Evolutionary conservation across 257 asterid species (phyloP), one percentile per base, ranked within the genome.

Genomic region (Solanum chaucha): DNA sequence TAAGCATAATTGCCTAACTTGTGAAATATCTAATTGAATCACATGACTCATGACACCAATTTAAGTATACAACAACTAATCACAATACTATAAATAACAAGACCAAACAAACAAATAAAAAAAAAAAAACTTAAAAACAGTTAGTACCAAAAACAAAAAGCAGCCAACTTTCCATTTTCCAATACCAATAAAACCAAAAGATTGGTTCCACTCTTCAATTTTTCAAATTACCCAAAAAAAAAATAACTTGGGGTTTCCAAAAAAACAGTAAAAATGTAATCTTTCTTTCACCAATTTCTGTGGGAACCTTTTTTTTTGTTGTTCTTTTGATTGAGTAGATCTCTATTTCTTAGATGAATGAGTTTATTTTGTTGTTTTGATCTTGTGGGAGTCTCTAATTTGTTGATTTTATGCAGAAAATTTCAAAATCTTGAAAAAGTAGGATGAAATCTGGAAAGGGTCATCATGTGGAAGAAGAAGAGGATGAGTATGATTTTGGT

Each of bases 401-500:
- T 55, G 83, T 86, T 64, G 70, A 51, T 89, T 88, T 89, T 87
- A 61, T 81, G 89, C 92, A 88, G 92, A 73, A 84, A 77, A 86
- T 85, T 55, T 78, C 28, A 85, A 51, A 86, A 87, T 92, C 80
- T 91, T 87, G 88, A 64, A 48, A 65, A 58, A 78, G 13, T 30
- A 81, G 1, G 22, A 90, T 96, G 99, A 94, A 94, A 92, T 90
- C 98, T 70, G 98, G 94, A 35, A 96, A 93, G 90, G 90, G 90
- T 87, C 95, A 91, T 88, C 92, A 90, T 61, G 98, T 91, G 84
- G 99, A 95, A 70, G 97, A 96, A 74, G 98, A 94, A 32, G 96
- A 91, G 89, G 97, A 89, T 90, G 96, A 95, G 28, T 98, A 92
- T 9, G 96, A 96, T 82, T 92, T 91, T 87, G 98, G 92, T 64